Percentiles rank a stretch among this genome's conserved stretches.
Conservation (phyloP, 305 asterid genomes). For the Fraxinus xanthoxyloides region DNA sequence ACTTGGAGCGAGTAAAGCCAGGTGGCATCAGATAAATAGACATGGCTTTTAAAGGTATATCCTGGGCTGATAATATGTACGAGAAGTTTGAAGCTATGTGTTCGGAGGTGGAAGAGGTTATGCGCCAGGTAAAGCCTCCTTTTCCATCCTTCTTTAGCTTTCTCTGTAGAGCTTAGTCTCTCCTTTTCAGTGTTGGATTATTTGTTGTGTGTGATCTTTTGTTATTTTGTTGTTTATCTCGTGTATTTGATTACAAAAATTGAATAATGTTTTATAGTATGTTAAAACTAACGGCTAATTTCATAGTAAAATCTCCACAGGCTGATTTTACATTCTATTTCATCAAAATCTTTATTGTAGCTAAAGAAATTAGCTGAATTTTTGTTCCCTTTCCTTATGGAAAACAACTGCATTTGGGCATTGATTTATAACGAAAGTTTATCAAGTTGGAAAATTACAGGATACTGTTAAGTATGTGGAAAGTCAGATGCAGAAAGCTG, state of each 20-base stretch:
- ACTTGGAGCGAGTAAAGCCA: conserved; percentile 13
- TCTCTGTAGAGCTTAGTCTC: not conserved
- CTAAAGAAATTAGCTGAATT: not conserved
- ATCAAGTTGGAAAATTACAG: conserved; percentile 31
- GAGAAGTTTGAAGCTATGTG: conserved; percentile 79
- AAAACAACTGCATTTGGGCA: not conserved
- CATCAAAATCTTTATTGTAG: not conserved
- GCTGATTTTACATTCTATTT: not conserved
- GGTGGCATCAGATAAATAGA: conserved; percentile 18
- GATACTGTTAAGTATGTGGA: conserved; percentile 76
- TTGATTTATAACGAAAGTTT: not conserved
- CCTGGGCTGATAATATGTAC: conserved; percentile 75
- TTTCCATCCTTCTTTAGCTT: not conserved
- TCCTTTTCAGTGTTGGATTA: not conserved
- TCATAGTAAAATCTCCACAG: not conserved
- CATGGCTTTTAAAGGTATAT: conserved; percentile 71
- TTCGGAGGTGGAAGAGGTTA: conserved; percentile 76
- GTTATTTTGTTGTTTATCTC: not conserved
- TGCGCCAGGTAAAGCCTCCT: conserved; percentile 56
- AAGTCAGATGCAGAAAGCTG: conserved; percentile 75
- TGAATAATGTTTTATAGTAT: not conserved
- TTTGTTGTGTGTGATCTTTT: not conserved
- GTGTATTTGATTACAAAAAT: not conserved
- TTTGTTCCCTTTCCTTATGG: not conserved
- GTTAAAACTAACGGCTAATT: not conserved